phyloP scores from a whole-genome alignment of 1,284 basidiomycete species.

The Lignosus rhinocerotis region DNA sequence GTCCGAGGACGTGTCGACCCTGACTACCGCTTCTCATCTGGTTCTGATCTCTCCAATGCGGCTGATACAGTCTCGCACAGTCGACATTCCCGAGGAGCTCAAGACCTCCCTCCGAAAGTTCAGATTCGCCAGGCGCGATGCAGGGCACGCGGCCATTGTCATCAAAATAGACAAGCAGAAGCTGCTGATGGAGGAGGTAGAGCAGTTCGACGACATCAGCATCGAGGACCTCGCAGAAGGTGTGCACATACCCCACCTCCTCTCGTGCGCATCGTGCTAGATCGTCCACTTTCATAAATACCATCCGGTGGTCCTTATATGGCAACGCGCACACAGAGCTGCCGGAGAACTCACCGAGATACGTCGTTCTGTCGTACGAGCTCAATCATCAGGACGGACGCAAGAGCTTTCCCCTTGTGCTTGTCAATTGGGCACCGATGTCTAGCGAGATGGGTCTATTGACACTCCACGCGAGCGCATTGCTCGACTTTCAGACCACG shows the following conservation, averaged over 20 bases:
- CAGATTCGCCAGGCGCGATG: conserved; percentile 70
- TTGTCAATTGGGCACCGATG: conserved; percentile 85
- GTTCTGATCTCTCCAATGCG: conserved; percentile 31
- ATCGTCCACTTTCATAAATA: background rate
- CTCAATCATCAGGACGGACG: conserved; percentile 83
- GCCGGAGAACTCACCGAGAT: conserved; percentile 88
- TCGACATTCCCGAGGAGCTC: conserved; percentile 80
- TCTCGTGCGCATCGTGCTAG: conserved; percentile 5
- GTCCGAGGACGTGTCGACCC: background rate
- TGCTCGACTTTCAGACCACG: conserved; percentile 77
- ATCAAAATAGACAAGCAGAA: conserved; percentile 86
- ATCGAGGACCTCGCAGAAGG: conserved; percentile 87
- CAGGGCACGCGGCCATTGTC: conserved; percentile 74
- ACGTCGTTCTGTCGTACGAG: conserved; percentile 84
- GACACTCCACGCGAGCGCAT: conserved; percentile 83
- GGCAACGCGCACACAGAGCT: conserved; percentile 60
- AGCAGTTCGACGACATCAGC: conserved; percentile 72
- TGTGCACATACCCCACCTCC: conserved; percentile 32
- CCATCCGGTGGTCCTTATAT: background rate
- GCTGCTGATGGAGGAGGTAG: conserved; percentile 80
- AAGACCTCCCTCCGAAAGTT: conserved; percentile 82
- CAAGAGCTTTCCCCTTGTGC: conserved; percentile 79
- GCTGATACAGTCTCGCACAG: conserved; percentile 63
- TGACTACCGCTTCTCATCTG: background rate
- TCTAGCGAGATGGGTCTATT: conserved; percentile 74